Conservation (phyloP, 176 grass and related monocot species). For the Musa troglodytarum region DNA sequence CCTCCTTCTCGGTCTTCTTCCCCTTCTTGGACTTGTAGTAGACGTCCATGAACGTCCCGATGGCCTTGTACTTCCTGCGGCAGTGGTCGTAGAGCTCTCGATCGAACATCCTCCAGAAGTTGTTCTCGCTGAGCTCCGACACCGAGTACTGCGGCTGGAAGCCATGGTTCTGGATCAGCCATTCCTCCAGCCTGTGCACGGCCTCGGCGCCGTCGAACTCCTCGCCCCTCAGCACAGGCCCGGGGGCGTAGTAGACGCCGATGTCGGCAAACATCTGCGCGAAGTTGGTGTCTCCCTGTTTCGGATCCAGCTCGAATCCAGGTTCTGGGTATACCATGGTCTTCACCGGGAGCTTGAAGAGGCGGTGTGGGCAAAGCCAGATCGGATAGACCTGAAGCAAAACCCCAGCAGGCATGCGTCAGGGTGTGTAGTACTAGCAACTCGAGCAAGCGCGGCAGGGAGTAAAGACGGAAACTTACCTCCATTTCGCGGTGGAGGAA, state of each 20-base stretch:
- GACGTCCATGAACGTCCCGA: constrained; percentile 88
- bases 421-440: too few species aligned
- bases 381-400: constrained; percentile 54
- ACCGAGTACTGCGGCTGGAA: constrained; percentile 88
- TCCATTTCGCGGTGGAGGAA: constrained; percentile 77
- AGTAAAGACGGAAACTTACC: constrained; percentile 21
- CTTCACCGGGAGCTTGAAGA: constrained; percentile 85
- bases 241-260: constrained; percentile 70
- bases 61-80: constrained; percentile 46
- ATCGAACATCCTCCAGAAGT: constrained; percentile 98
- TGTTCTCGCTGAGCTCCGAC: constrained; percentile 78
- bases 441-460: too few species aligned
- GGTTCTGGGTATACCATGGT: constrained; percentile 77
- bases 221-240: constrained; percentile 45
- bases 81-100: constrained; percentile 67
- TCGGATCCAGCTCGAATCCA: constrained; percentile 63
- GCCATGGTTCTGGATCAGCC: constrained; percentile 84
- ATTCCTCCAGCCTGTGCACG: constrained; percentile 53
- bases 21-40: constrained; percentile 98
- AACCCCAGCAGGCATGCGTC: neutral
- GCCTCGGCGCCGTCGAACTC: constrained; percentile 54
- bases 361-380: constrained; percentile 77
- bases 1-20: constrained; percentile 93
- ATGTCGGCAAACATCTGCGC: constrained; percentile 81
- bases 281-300: constrained; percentile 70